Percentiles rank a stretch among this genome's conserved stretches.
Evolutionary conservation across 1,284 basidiomycete species (phyloP).

Genomic region (Ustilago curta): DNA sequence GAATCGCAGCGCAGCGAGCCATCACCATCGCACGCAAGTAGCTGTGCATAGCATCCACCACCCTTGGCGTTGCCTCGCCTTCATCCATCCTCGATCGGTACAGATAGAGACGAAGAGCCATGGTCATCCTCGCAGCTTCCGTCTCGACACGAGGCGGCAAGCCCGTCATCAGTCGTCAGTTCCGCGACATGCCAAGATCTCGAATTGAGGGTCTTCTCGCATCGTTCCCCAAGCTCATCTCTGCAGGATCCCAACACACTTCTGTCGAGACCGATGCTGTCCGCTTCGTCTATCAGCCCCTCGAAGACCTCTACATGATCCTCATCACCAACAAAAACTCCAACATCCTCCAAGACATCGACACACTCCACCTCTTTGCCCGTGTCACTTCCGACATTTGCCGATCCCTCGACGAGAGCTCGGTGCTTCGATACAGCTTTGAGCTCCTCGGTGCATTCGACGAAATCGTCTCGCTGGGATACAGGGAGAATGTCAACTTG

Average conservation of each 20-base stretch:
- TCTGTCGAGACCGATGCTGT: slow-evolving; percentile 73
- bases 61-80: not conserved
- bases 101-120: slow-evolving; percentile 7
- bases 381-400: slow-evolving; percentile 90
- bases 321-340: slow-evolving; percentile 98
- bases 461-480: slow-evolving; percentile 93
- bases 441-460: slow-evolving; percentile 96
- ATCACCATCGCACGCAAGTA: too few species aligned
- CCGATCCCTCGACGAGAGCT: slow-evolving; percentile 82
- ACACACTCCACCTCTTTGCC: slow-evolving; percentile 92
- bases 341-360: slow-evolving; percentile 98
- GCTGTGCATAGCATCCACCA: not conserved
- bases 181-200: slow-evolving; percentile 90
- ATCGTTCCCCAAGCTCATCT: slow-evolving; percentile 97
- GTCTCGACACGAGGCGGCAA: slow-evolving; percentile 94
- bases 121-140: slow-evolving; percentile 89
- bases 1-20: not conserved
- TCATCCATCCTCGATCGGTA: not conserved
- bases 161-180: slow-evolving; percentile 95
- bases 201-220: slow-evolving; percentile 94
- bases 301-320: slow-evolving; percentile 97
- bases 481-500: slow-evolving; percentile 91
- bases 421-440: slow-evolving; percentile 91
- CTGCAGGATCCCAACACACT: slow-evolving; percentile 96
- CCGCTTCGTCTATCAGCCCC: slow-evolving; percentile 96